Percentiles rank a stretch among this genome's conserved stretches.
Conservation (phyloP, 2,329 filamentous ascomycete genomes). For the Aspergillus nomiae region DNA sequence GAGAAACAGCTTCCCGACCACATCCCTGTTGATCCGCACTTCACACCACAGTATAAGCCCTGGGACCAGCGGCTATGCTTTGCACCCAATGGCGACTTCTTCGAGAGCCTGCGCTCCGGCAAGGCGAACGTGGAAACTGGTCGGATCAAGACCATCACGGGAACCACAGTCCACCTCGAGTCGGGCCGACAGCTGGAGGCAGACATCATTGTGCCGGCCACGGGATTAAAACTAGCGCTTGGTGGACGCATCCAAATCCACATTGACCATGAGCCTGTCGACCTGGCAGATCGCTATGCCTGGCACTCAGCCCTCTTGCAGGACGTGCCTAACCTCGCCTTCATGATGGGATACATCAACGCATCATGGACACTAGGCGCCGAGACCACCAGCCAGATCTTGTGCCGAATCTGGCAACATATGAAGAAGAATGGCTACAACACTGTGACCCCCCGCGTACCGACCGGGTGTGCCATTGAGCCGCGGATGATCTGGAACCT, state of each 20-base stretch:
- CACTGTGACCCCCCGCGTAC: constrained; percentile 18
- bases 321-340: constrained; percentile 39
- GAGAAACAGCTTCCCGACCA: constrained; percentile 53
- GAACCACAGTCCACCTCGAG: constrained; percentile 48
- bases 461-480: neutral
- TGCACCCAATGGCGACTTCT: constrained; percentile 60
- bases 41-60: constrained; percentile 63
- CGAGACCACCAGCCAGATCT: constrained; percentile 33
- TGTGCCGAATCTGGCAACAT: constrained; percentile 31
- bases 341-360: constrained; percentile 39
- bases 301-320: constrained; percentile 41
- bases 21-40: constrained; percentile 59
- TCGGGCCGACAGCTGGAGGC: constrained; percentile 36
- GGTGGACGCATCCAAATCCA: constrained; percentile 30
- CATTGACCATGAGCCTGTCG: constrained; percentile 30
- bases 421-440: constrained; percentile 15
- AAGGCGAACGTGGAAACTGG: constrained; percentile 55
- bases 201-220: constrained; percentile 43
- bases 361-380: constrained; percentile 42
- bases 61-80: constrained; percentile 75
- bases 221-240: constrained; percentile 37
- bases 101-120: constrained; percentile 49
- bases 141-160: constrained; percentile 50
- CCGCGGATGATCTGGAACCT: constrained; percentile 21
- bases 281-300: constrained; percentile 28